A percentile compares a stretch with the other conserved stretches of the same genome.
Conservation (phyloP, 805 yeast genomes). For the Sungouiella blattae region DNA sequence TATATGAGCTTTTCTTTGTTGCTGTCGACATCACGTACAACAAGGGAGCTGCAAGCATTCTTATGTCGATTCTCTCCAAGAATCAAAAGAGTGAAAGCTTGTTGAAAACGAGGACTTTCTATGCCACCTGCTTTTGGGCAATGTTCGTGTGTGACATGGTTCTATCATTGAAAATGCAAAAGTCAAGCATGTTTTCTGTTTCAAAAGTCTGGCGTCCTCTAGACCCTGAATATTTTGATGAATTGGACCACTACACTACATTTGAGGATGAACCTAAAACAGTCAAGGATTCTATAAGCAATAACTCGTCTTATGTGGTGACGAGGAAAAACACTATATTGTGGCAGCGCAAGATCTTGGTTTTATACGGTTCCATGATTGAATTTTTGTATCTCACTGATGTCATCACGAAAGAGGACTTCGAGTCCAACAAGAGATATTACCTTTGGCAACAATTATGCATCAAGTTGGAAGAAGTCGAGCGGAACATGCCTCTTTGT, state of each 20-base stretch:
- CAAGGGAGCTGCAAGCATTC: slow-evolving; percentile 34
- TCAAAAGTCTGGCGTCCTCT: slow-evolving; percentile 30
- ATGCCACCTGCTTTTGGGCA: slow-evolving; percentile 35
- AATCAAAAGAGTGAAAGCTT: slow-evolving; percentile 15
- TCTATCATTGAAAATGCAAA: slow-evolving; percentile 28
- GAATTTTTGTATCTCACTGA: slow-evolving; percentile 25
- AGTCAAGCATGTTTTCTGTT: slow-evolving; percentile 31
- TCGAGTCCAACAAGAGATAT: slow-evolving; percentile 19
- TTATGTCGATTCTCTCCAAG: slow-evolving; percentile 25
- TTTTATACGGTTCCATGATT: slow-evolving; percentile 25
- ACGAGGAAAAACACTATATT: slow-evolving; percentile 22
- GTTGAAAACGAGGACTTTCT: slow-evolving; percentile 27
- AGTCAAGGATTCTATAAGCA: neutral
- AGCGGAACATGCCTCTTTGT: slow-evolving; percentile 23
- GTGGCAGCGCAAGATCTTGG: slow-evolving; percentile 34
- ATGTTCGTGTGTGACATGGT: slow-evolving; percentile 33
- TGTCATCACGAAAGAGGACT: slow-evolving; percentile 26
- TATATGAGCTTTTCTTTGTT: slow-evolving; percentile 37
- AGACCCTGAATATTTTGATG: slow-evolving; percentile 28
- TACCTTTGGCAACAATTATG: slow-evolving; percentile 28
- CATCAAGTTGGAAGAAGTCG: slow-evolving; percentile 25
- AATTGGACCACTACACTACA: slow-evolving; percentile 10
- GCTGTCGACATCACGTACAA: slow-evolving; percentile 36
- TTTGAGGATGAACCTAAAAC: slow-evolving; percentile 4
- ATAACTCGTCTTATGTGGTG: slow-evolving; percentile 6